A percentile compares a stretch with the other conserved stretches of the same genome.
phyloP scores from a whole-genome alignment of 768 basidiomycete genomes.

The Clitopilus passeckerianus region DNA sequence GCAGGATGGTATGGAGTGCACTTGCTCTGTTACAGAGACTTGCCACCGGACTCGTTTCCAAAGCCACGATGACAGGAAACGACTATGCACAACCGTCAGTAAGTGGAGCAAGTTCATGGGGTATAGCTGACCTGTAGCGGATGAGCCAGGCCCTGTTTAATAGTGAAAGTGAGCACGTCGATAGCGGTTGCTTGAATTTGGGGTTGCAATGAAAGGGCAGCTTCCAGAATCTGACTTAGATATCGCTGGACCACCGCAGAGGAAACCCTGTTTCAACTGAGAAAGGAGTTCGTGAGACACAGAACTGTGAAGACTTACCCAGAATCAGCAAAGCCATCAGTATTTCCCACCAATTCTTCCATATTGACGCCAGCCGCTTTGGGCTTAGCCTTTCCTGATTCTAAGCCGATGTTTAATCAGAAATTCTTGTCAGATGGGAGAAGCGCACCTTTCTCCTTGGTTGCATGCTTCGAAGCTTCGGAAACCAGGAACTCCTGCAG shows the following conservation, averaged over 20 bases:
- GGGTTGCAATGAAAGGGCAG: constrained; percentile 66
- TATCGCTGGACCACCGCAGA: constrained; percentile 95
- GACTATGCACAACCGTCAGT: constrained; percentile 43
- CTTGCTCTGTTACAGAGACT: constrained; percentile 70
- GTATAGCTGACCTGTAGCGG: constrained; percentile 65
- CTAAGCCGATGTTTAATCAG: constrained; percentile 12
- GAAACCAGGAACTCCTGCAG: constrained; percentile 90
- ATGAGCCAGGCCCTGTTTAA: constrained; percentile 93
- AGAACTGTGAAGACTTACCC: constrained; percentile 51
- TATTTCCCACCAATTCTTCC: constrained; percentile 92
- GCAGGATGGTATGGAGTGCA: constrained; percentile 74
- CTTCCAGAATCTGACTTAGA: constrained; percentile 72
- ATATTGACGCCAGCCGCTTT: constrained; percentile 66
- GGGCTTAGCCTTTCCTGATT: constrained; percentile 37
- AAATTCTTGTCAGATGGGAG: background rate
- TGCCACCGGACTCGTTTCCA: constrained; percentile 77
- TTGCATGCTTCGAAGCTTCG: constrained; percentile 73
- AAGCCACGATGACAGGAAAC: constrained; percentile 85
- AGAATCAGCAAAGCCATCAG: constrained; percentile 93
- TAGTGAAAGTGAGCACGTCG: constrained; percentile 88
- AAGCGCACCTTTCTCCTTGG: constrained; percentile 59
- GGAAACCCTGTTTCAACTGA: constrained; percentile 60
- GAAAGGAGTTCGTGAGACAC: background rate
- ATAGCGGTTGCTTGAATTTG: constrained; percentile 80
- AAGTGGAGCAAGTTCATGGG: background rate